A percentile compares a stretch with the other conserved stretches of the same genome.
Evolutionary conservation across 2,329 filamentous ascomycete genomes (phyloP).

Genomic region (Proliferodiscus dingleyae): DNA sequence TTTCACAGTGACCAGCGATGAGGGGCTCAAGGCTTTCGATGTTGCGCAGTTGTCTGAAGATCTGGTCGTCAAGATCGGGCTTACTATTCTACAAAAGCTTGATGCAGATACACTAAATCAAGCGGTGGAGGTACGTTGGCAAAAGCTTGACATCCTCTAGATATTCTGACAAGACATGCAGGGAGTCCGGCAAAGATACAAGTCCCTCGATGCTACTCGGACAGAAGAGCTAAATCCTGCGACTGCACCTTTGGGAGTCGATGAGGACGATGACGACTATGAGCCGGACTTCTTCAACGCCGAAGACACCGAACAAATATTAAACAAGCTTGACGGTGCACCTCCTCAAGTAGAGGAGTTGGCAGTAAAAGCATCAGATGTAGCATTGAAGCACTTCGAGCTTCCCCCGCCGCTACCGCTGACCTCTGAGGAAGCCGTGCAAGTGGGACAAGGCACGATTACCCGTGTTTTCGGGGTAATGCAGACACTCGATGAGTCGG

Average conservation of each 20-base stretch:
- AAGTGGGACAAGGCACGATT: slow-evolving; percentile 70
- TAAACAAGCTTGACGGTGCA: slow-evolving; percentile 70
- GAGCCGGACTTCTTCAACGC: slow-evolving; percentile 75
- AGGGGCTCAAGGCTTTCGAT: slow-evolving; percentile 72
- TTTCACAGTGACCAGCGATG: slow-evolving; percentile 77
- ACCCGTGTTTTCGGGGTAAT: slow-evolving; percentile 75
- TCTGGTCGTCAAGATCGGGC: slow-evolving; percentile 74
- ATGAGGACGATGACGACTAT: slow-evolving; percentile 86
- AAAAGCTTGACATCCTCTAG: slow-evolving; percentile 5
- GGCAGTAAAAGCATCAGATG: slow-evolving; percentile 40
- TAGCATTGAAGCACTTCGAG: slow-evolving; percentile 67
- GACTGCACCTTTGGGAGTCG: slow-evolving; percentile 58
- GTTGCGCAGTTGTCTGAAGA: slow-evolving; percentile 72
- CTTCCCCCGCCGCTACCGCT: slow-evolving; percentile 73
- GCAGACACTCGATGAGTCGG: slow-evolving; percentile 63
- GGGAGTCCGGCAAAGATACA: slow-evolving; percentile 47
- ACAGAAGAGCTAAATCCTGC: slow-evolving; percentile 45
- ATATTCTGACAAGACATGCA: slow-evolving; percentile 19
- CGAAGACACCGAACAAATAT: slow-evolving; percentile 72
- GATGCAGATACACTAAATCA: slow-evolving; percentile 64
- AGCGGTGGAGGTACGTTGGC: slow-evolving; percentile 65
- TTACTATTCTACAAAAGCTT: slow-evolving; percentile 69
- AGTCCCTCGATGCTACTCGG: slow-evolving; percentile 29
- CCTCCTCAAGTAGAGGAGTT: slow-evolving; percentile 54
- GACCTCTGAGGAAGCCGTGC: slow-evolving; percentile 65